Conservation (phyloP, 805 yeast genomes). For the Saccharomycopsis sp. region DNA sequence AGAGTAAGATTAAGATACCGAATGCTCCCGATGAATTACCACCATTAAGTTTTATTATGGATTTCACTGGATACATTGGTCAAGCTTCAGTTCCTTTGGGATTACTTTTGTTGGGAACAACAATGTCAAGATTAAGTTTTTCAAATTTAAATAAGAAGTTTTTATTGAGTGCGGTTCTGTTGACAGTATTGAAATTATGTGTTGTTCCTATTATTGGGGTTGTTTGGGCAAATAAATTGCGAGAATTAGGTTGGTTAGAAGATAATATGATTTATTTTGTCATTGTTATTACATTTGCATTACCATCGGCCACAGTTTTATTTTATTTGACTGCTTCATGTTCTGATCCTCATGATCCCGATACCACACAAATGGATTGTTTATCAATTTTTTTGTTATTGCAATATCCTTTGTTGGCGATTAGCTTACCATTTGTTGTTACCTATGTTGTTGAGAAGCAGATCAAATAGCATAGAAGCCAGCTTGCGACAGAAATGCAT, state of each 20-base stretch:
- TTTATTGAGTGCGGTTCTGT: slow-evolving; percentile 54
- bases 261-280: slow-evolving; percentile 59
- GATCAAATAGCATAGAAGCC: neutral
- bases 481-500: neutral
- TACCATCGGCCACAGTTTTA: slow-evolving; percentile 85
- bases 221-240: slow-evolving; percentile 54
- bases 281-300: slow-evolving; percentile 63
- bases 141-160: slow-evolving; percentile 35
- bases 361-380: slow-evolving; percentile 68
- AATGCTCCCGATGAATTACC: slow-evolving; percentile 83
- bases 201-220: slow-evolving; percentile 77
- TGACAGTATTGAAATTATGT: slow-evolving; percentile 53
- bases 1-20: slow-evolving; percentile 42
- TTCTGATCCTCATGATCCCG: slow-evolving; percentile 47
- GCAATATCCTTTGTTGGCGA: slow-evolving; percentile 56
- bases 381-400: slow-evolving; percentile 62
- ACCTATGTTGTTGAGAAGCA: slow-evolving; percentile 49
- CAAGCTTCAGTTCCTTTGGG: slow-evolving; percentile 89
- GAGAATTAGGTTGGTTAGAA: slow-evolving; percentile 57
- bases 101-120: slow-evolving; percentile 74
- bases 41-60: slow-evolving; percentile 79
- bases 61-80: slow-evolving; percentile 71
- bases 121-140: slow-evolving; percentile 68
- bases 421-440: slow-evolving; percentile 66
- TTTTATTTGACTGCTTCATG: slow-evolving; percentile 85